phyloP scores from a whole-genome alignment of 169 alveolate species.

The Plasmodium ovale region DNA sequence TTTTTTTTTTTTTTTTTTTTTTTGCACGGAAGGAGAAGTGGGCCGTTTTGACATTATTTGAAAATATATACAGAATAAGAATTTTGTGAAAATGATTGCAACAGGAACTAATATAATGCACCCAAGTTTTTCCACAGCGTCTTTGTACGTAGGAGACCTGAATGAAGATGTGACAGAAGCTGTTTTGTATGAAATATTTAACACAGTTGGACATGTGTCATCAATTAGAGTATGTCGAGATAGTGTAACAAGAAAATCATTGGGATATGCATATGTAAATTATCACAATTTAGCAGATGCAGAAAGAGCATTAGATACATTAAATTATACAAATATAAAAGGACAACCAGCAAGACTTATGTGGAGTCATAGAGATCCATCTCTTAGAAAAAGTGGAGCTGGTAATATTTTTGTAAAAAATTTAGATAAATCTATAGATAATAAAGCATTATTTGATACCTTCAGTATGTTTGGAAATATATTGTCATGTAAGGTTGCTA shows the following conservation, averaged over 20 bases:
- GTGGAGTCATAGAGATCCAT: constrained; percentile 96
- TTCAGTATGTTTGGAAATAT: constrained; percentile 95
- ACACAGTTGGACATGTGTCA: constrained; percentile 94
- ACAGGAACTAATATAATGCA: constrained; percentile 77
- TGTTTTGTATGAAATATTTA: constrained; percentile 93
- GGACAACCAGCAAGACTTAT: constrained; percentile 95
- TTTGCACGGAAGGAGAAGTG: too few relatives aligned
- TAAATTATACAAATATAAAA: constrained; percentile 92
- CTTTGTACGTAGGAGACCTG: constrained; percentile 94
- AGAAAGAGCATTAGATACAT: constrained; percentile 93
- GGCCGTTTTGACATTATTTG: too few relatives aligned
- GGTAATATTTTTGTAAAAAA: constrained; percentile 96
- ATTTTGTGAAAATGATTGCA: constrained; percentile 75
- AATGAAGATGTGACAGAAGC: constrained; percentile 95
- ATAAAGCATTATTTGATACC: constrained; percentile 95
- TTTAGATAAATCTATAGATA: constrained; percentile 93
- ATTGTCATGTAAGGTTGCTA: constrained; percentile 95
- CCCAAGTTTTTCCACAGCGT: constrained; percentile 87
- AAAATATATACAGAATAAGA: too few relatives aligned
- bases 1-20: neutral
- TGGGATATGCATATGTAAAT: constrained; percentile 95
- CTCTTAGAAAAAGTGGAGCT: constrained; percentile 93
- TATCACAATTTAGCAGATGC: constrained; percentile 93
- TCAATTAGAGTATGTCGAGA: constrained; percentile 95
- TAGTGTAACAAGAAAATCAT: constrained; percentile 90